phyloP scores from a whole-genome alignment of 257 asterid genomes.

The Schizonepeta tenuifolia region DNA sequence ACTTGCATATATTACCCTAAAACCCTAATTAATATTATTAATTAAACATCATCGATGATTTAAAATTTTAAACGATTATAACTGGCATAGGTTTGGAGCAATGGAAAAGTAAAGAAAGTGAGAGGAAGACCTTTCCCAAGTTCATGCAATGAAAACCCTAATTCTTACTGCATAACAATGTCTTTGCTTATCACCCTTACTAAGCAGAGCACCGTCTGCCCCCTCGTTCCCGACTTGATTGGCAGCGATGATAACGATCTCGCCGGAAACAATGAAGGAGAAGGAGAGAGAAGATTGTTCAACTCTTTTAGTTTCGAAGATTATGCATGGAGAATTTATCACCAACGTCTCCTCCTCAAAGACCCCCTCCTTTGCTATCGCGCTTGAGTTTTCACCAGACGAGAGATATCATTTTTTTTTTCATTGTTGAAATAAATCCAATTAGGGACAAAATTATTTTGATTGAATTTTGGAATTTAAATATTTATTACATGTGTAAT shows the following conservation, averaged over 20 bases:
- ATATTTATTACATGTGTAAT: neutral
- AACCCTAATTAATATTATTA: no score
- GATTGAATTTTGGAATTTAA: neutral
- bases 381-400: slow-evolving; percentile 10
- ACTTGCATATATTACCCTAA: no score
- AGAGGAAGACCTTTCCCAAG: slow-evolving; percentile 56
- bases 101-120: slow-evolving; percentile 71
- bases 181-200: slow-evolving; percentile 68
- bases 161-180: slow-evolving; percentile 41
- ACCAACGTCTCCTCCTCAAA: slow-evolving; percentile 54
- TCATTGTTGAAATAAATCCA: neutral
- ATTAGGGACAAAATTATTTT: neutral
- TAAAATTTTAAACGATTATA: neutral
- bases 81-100: slow-evolving; percentile 77
- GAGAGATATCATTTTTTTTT: neutral
- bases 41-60: no score
- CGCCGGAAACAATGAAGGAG: neutral
- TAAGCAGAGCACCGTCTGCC: slow-evolving; percentile 51
- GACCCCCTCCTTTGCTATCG: slow-evolving; percentile 64
- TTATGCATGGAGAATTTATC: slow-evolving; percentile 77
- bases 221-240: slow-evolving; percentile 38
- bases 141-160: neutral
- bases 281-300: slow-evolving; percentile 37
- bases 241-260: slow-evolving; percentile 23
- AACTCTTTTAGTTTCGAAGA: slow-evolving; percentile 63